phyloP scores from a whole-genome alignment of 2,329 filamentous ascomycete species.

The Pestalotiopsis sp. region DNA sequence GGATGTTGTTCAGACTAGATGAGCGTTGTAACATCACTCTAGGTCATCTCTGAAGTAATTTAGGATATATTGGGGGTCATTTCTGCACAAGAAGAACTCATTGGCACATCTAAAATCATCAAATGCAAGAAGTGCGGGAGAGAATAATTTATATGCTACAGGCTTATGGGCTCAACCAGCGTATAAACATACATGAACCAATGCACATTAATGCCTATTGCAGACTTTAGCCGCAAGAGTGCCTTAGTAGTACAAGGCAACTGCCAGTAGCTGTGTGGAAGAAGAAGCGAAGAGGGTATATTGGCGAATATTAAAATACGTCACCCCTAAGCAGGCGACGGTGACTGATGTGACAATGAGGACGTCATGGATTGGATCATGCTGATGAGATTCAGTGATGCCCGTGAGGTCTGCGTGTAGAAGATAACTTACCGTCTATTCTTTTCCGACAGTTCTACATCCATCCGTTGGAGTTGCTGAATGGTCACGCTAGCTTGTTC shows the following conservation, averaged over 20 bases:
- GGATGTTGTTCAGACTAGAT: too few relatives aligned
- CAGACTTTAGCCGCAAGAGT: not conserved
- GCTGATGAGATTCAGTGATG: slow-evolving; percentile 19
- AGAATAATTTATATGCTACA: not conserved
- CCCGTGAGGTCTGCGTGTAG: not conserved
- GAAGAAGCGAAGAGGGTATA: slow-evolving; percentile 8
- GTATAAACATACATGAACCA: not conserved
- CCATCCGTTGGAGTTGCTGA: slow-evolving; percentile 7
- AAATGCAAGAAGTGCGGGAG: not conserved
- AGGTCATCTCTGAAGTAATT: not conserved
- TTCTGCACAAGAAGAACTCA: too few relatives aligned
- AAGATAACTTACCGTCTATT: slow-evolving; percentile 4
- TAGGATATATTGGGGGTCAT: not conserved
- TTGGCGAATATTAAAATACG: not conserved
- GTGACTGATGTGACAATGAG: not conserved
- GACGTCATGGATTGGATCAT: slow-evolving; percentile 38
- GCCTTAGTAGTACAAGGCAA: not conserved
- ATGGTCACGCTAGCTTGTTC: slow-evolving; percentile 8
- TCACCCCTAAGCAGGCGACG: not conserved
- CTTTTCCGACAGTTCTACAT: not conserved
- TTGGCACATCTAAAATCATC: not conserved
- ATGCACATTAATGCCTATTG: not conserved
- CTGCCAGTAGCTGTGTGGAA: not conserved
- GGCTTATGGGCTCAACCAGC: not conserved
- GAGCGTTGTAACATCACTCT: too few relatives aligned